These are phyloP conservation scores for Austroboletus eburneus DNA, from an alignment of 768 basidiomycete genomes.

Conservation along the genomic window DNA sequence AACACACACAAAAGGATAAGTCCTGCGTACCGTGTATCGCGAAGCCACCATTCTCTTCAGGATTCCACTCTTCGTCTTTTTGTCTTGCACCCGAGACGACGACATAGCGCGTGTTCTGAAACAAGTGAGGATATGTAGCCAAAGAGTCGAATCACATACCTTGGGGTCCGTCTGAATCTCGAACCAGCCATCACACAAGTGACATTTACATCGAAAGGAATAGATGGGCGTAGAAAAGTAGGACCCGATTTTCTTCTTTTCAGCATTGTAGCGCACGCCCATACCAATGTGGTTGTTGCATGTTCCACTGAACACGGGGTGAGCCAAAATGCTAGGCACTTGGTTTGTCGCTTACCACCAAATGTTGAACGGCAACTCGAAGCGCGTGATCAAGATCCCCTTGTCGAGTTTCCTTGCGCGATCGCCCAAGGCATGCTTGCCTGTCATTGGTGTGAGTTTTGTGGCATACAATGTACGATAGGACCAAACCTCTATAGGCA, in stretches of 20 bases:
- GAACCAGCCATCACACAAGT: constrained; percentile 94
- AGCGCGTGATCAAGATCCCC: constrained; percentile 92
- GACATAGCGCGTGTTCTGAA: constrained; percentile 90
- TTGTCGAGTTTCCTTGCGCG: constrained; percentile 94
- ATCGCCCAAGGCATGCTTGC: constrained; percentile 92
- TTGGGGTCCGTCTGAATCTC: constrained; percentile 97
- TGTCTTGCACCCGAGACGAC: constrained; percentile 90
- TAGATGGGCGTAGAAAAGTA: constrained; percentile 95
- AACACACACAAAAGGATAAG: not conserved
- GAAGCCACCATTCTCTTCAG: constrained; percentile 92
- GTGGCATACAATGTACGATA: not conserved
- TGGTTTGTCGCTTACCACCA: constrained; percentile 81
- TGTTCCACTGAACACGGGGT: constrained; percentile 56
- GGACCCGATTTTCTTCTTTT: constrained; percentile 94
- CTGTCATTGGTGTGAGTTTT: no score
- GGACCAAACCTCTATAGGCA: constrained; percentile 56
- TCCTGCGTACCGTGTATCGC: constrained; percentile 69
- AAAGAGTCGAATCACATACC: constrained; percentile 48
- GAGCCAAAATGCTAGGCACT: no score
- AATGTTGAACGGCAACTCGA: constrained; percentile 94
- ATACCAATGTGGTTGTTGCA: constrained; percentile 98
- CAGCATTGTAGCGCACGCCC: constrained; percentile 99
- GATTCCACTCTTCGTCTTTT: constrained; percentile 96
- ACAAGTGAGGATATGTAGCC: not conserved
- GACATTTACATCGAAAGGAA: constrained; percentile 97